Percentiles rank a stretch among this genome's conserved stretches.
These are phyloP conservation scores for Penicillium ucsense DNA, from an alignment of 495 filamentous ascomycete genomes.

Conservation along the genomic window DNA sequence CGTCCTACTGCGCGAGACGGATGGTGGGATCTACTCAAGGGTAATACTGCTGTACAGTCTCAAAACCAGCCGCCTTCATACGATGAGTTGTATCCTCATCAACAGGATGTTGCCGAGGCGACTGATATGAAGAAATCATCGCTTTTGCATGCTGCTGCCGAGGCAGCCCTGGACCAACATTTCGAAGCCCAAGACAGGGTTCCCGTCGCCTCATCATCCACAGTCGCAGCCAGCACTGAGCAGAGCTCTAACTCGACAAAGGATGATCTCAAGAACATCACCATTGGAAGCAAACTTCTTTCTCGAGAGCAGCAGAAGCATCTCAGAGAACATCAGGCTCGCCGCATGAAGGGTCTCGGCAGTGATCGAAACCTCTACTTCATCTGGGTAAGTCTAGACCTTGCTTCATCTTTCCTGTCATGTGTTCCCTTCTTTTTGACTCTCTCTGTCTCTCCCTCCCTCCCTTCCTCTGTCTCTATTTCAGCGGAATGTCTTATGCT, in stretches of 20 bases:
- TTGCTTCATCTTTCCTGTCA: not conserved
- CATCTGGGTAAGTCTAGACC: slow-evolving; percentile 59
- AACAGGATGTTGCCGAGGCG: slow-evolving; percentile 31
- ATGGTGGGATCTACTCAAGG: slow-evolving; percentile 62
- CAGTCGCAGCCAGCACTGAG: slow-evolving; percentile 16
- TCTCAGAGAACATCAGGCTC: slow-evolving; percentile 58
- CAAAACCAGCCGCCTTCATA: slow-evolving; percentile 60
- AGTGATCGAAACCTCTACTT: slow-evolving; percentile 75
- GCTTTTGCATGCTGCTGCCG: slow-evolving; percentile 50
- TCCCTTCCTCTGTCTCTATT: no score
- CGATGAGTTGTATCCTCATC: slow-evolving; percentile 64
- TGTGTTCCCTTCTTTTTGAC: no score
- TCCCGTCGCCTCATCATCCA: slow-evolving; percentile 6
- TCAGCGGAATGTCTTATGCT: no score
- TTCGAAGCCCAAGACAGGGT: slow-evolving; percentile 49
- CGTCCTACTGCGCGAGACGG: slow-evolving; percentile 40
- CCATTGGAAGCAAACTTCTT: slow-evolving; percentile 36
- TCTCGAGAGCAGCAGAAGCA: slow-evolving; percentile 69
- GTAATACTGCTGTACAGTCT: slow-evolving; percentile 34
- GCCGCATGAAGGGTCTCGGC: slow-evolving; percentile 62
- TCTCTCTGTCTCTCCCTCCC: no score
- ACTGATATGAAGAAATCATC: slow-evolving; percentile 52
- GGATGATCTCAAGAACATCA: slow-evolving; percentile 34
- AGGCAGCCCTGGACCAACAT: slow-evolving; percentile 57
- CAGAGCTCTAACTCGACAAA: slow-evolving; percentile 28